phyloP scores from a whole-genome alignment of 179 eudicot genomes.

The Spinacia oleracea region DNA sequence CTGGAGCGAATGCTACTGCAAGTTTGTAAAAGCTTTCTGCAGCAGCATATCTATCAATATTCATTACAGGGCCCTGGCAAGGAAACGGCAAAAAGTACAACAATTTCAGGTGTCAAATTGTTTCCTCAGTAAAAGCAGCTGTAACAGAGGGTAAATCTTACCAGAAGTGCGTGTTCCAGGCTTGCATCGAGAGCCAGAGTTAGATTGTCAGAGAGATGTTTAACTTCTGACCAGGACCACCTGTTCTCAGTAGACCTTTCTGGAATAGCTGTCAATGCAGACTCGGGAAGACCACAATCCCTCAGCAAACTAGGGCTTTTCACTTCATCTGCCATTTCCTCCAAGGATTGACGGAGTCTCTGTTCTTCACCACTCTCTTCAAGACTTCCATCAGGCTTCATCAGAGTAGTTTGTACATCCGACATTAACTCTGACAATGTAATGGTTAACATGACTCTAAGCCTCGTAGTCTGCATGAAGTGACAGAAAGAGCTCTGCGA shows the following conservation, averaged over 20 bases:
- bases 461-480: conserved; percentile 77
- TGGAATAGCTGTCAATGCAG: conserved; percentile 53
- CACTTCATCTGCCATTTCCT: conserved; percentile 91
- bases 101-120: conserved; percentile 10
- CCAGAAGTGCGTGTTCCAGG: conserved; percentile 96
- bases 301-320: conserved; percentile 52
- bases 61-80: conserved; percentile 84
- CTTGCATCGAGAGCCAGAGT: conserved; percentile 93
- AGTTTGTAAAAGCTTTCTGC: conserved; percentile 99
- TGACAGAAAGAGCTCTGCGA: conserved; percentile 90
- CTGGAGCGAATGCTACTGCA: conserved; percentile 96
- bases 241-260: conserved; percentile 57
- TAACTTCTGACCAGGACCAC: conserved; percentile 96
- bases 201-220: conserved; percentile 67
- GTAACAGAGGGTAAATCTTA: conserved; percentile 30
- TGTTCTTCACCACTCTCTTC: conserved; percentile 99
- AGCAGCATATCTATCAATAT: conserved; percentile 89
- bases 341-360: conserved; percentile 82
- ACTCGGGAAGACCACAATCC: conserved; percentile 79
- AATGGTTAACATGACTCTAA: conserved; percentile 92
- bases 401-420: conserved; percentile 94
- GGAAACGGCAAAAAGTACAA: conserved; percentile 11
- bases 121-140: not conserved
- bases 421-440: conserved; percentile 98
- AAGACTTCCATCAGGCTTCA: conserved; percentile 94